A percentile compares a stretch with the other conserved stretches of the same genome.
Conservation (phyloP, 495 filamentous ascomycete genomes). For the Trichoderma erinaceum region DNA sequence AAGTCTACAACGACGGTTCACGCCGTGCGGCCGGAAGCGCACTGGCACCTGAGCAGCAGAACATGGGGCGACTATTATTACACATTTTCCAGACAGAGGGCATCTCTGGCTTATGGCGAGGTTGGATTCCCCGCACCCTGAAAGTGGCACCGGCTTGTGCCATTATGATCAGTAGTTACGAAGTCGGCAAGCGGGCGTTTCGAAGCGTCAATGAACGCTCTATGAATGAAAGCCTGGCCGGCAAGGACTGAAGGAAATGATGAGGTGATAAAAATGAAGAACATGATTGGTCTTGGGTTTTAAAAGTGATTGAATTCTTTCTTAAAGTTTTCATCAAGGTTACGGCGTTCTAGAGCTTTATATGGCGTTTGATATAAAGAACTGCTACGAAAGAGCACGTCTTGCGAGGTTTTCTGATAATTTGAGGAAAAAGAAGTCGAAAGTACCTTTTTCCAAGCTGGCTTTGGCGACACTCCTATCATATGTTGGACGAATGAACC, state of each 20-base stretch:
- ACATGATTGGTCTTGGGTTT: neutral
- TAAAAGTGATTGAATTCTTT: neutral
- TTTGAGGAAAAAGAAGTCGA: too few relatives aligned
- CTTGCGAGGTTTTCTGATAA: neutral
- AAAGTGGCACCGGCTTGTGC: constrained; percentile 96
- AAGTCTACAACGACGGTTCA: constrained; percentile 59
- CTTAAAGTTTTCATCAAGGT: neutral
- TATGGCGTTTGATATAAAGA: neutral
- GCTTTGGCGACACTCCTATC: constrained; percentile 7
- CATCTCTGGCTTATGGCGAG: constrained; percentile 71
- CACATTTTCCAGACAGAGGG: constrained; percentile 88
- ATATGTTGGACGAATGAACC: neutral
- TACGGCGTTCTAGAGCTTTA: neutral
- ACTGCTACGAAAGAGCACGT: neutral
- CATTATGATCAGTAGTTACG: constrained; percentile 99
- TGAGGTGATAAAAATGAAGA: neutral
- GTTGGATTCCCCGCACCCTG: constrained; percentile 83
- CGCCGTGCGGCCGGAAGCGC: constrained; percentile 24
- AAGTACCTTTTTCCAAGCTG: neutral
- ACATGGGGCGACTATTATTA: constrained; percentile 71
- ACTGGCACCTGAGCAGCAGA: constrained; percentile 59
- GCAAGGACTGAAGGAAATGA: neutral
- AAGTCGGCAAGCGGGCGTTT: constrained; percentile 88
- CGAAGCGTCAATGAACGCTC: constrained; percentile 66
- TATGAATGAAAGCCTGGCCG: neutral